Base-by-base conservation (phyloP, 2,329 filamentous ascomycete genomes). In the Shiraia bambusicola region DNA sequence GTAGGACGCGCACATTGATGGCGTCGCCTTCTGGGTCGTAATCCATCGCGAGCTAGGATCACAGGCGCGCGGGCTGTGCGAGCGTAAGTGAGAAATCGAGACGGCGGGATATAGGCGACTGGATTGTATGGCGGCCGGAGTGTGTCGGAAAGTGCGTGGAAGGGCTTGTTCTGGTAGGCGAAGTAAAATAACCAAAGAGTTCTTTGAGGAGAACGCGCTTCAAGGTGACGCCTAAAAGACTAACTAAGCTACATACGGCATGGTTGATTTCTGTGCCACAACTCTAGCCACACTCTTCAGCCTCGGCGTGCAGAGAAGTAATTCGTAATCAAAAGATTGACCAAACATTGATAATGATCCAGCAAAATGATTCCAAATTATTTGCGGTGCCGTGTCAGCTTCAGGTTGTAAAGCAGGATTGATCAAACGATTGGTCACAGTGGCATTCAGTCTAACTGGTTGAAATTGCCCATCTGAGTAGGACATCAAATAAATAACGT, bases 11-110 rank as follows among this genome's bases (percentile, higher is more conserved):
- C 57, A 67, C 63, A 49, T 66, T 63, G 48, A 67, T 65, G 42
- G 54, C 55, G 50, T 73, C 76, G 50, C 65, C 58, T 54, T 74
- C 71, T 52, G 72, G 70, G 57, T 76, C 73, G 65, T 75, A 76
- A 44, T 77, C 74, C 75, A 78, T 78, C 48, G 50, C 69, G 58
- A 50, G 41, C 33, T 29, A 41, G 34, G 34, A 26, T 37, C 34
- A 28, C 40, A 26, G 41, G 34, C 40, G 35, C 37, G 41, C 38
- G 34, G 45, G 52, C 44, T 53, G 40, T 44, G 44, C 34, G 37
- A 27, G 15, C 41, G 33, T 28, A 26, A 26, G 24, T 26, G 25
- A 25, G 34, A 38, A 29, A 45, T 34, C 36, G 37, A 37, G 49
- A 47, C 41, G 40, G 42, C 42, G 46, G 39, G 45, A 24, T 37